A percentile compares a stretch with the other conserved stretches of the same genome.
These are phyloP conservation scores for Clitopilus hobsonii DNA, from an alignment of 768 basidiomycete genomes.

Conservation along the genomic window DNA sequence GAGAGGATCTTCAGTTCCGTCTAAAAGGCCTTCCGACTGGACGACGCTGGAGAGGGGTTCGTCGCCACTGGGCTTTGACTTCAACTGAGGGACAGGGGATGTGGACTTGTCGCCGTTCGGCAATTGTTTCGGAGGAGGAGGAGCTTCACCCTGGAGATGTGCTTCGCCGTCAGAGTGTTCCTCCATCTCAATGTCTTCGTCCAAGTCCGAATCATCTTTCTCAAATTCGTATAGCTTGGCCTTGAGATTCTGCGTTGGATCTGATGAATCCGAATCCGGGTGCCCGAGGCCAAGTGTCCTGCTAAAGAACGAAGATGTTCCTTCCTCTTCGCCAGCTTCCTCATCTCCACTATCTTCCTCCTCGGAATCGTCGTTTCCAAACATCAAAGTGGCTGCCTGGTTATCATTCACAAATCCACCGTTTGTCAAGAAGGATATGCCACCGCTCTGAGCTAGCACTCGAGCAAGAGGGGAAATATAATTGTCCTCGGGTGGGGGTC, in stretches of 20 bases:
- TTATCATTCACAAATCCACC: constrained; percentile 44
- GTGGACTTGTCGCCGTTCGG: constrained; percentile 41
- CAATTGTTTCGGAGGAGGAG: constrained; percentile 38
- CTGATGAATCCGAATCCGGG: constrained; percentile 31
- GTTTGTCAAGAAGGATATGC: constrained; percentile 62
- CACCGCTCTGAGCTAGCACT: constrained; percentile 43
- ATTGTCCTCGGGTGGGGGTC: constrained; percentile 24
- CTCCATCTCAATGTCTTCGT: constrained; percentile 28
- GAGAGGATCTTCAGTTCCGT: constrained; percentile 58
- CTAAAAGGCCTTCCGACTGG: constrained; percentile 62
- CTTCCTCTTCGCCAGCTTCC: constrained; percentile 30
- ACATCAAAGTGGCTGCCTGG: constrained; percentile 46
- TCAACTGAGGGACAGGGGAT: constrained; percentile 43
- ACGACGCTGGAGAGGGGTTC: constrained; percentile 46
- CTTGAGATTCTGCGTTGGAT: constrained; percentile 53
- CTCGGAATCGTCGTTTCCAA: constrained; percentile 59
- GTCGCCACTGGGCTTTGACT: constrained; percentile 48
- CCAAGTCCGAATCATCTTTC: constrained; percentile 30
- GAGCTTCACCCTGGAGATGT: constrained; percentile 36
- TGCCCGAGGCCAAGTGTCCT: constrained; percentile 41
- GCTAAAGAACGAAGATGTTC: constrained; percentile 40
- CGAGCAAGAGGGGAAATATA: constrained; percentile 44
- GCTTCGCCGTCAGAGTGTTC: not conserved
- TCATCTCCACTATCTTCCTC: constrained; percentile 54
- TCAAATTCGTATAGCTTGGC: constrained; percentile 63